Base-by-base conservation (phyloP, 2,329 filamentous ascomycete genomes). In the Periconia digitata region DNA sequence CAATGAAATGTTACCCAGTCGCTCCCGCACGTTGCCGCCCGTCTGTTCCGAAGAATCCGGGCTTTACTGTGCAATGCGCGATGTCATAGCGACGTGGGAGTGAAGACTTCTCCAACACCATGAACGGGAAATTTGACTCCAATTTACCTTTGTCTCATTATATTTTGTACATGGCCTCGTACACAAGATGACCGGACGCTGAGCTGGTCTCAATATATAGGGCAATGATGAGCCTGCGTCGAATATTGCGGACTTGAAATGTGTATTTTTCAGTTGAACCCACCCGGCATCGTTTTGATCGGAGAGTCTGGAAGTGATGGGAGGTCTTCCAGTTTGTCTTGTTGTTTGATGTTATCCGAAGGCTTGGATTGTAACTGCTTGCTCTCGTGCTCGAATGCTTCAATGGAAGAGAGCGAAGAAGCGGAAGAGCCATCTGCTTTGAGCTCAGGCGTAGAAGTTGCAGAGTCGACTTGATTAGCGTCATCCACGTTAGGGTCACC, bases 251-350 rank as follows among this genome's bases (percentile, higher is more conserved):
- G 3, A 32, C 27, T 13, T 32, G n/a, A 6, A 8, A n/a, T 32
- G 15, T 23, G 41, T 12, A 36, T 13, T 21, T 21, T 35, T 53
- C 37, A 54, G 39, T 58, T 49, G 47, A 71, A 70, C 8, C 64
- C 61, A 20, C 68, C 67, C 16, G 68, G 68, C 12, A 70, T 50
- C 18, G 52, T 46, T 54, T 67, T 67, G 17, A 59, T 49, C 2
- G 64, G 64, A 17, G 71, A 72, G 18, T 64, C 63, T 8, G 71
- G 70, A 29, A 70, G 64, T 2, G 76, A 75, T 44, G 74, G 69
- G 45, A 77, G 75, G 21, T 72, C 70, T 2, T 77, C 65, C 5
- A 67, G 58, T 39, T 72, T 66, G 15, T 66, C 57, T 18, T 51
- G 44, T 15, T 58, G 57, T 15, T 56, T 47, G 36, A 62, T 50